These are phyloP conservation scores for Vitis hybrid DNA, from an alignment of 177 flowering plant genomes.

Conservation along the genomic window DNA sequence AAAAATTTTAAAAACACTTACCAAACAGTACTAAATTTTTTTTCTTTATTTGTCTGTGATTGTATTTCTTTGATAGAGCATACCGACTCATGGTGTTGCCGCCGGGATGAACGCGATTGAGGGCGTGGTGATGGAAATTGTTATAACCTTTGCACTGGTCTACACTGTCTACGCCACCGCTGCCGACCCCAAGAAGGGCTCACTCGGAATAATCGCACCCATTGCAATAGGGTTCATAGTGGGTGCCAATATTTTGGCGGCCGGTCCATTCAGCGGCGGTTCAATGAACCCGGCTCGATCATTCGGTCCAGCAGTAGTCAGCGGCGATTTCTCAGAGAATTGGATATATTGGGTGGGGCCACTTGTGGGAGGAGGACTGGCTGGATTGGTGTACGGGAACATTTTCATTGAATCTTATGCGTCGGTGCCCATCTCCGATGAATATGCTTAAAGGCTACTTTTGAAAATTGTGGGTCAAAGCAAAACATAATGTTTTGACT, in stretches of 20 bases:
- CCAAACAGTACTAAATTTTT: too few relatives aligned
- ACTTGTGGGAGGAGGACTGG: conserved; percentile 65
- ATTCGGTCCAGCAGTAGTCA: conserved; percentile 69
- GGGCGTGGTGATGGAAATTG: conserved; percentile 63
- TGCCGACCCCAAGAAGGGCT: conserved; percentile 73
- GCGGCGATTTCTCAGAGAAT: conserved; percentile 48
- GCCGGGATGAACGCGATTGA: conserved; percentile 42
- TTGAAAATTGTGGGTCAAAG: background rate
- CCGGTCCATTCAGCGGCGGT: conserved; percentile 78
- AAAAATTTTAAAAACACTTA: too few relatives aligned
- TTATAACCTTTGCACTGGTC: conserved; percentile 67
- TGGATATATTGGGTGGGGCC: conserved; percentile 86
- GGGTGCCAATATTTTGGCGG: conserved; percentile 75
- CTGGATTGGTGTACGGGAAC: conserved; percentile 60
- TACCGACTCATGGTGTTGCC: conserved; percentile 63
- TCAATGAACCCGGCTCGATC: conserved; percentile 86
- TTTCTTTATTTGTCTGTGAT: too few relatives aligned
- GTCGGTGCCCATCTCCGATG: conserved; percentile 41
- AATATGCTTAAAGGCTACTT: conserved; percentile 32
- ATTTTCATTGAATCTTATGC: conserved; percentile 44
- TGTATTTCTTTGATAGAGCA: conserved; percentile 27
- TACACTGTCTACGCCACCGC: conserved; percentile 85
- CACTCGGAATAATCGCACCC: conserved; percentile 66
- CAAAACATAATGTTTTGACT: background rate
- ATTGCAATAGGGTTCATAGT: conserved; percentile 83